These are phyloP conservation scores for Hordeum pubiflorum DNA, from an alignment of 202 grass and related monocot species.

Conservation along the genomic window DNA sequence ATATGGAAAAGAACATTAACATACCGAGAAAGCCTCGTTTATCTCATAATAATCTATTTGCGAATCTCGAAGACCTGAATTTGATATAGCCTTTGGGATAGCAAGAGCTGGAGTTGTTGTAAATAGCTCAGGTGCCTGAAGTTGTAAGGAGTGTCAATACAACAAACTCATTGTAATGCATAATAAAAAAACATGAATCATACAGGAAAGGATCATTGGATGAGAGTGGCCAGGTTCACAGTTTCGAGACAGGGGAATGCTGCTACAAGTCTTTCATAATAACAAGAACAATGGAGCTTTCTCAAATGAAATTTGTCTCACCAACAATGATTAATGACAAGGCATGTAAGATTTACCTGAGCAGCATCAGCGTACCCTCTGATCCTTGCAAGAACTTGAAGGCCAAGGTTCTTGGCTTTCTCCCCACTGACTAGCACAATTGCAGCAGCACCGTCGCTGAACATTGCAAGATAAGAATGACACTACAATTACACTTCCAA, in stretches of 20 bases:
- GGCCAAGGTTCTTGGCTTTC: slow-evolving; percentile 69
- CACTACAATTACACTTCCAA: slow-evolving; percentile 19
- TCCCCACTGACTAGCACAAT: slow-evolving; percentile 79
- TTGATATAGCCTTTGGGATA: slow-evolving; percentile 88
- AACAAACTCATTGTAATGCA: not conserved
- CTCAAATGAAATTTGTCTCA: not conserved
- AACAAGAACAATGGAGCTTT: not conserved
- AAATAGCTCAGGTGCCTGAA: slow-evolving; percentile 87
- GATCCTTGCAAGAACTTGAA: slow-evolving; percentile 82
- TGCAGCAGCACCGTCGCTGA: slow-evolving; percentile 89
- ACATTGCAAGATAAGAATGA: slow-evolving; percentile 10
- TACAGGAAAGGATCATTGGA: not conserved
- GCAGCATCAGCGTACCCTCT: slow-evolving; percentile 82
- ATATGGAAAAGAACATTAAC: slow-evolving; percentile 11
- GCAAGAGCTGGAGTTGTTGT: slow-evolving; percentile 80
- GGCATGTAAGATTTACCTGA: slow-evolving; percentile 43
- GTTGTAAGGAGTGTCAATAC: not conserved
- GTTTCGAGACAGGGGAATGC: not conserved
- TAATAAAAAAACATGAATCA: not conserved
- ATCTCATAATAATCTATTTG: slow-evolving; percentile 92
- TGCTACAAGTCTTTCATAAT: not conserved
- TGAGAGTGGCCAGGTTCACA: not conserved
- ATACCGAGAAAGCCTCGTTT: slow-evolving; percentile 87
- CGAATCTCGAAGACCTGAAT: slow-evolving; percentile 62
- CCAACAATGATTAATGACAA: not conserved